Evolutionary conservation across 495 filamentous ascomycete species (phyloP), one percentile per base, ranked within the genome.

Genomic region (Tetracladium marchalianum): DNA sequence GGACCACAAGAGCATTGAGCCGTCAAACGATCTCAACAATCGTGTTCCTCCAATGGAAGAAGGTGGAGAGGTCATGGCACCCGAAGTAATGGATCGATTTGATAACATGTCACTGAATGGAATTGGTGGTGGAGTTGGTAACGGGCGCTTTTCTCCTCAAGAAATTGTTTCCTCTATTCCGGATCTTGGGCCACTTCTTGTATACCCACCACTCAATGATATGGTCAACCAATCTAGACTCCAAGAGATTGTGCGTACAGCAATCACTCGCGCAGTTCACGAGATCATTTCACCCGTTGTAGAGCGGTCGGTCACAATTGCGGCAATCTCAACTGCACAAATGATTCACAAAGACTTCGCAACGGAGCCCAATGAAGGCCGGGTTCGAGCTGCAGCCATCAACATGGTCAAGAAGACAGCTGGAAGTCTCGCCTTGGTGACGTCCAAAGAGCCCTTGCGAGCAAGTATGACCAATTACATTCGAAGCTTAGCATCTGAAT

Each of bases 231-330:
- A 81, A 42, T 73, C 67, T 39, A 71, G 80, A 48, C 70, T 97
- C 33, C 80, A 87, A 48, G 79, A 86, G 47, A 92, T 97, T 57
- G 82, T 94, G 22, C 76, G 82, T 39, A 77, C 71, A 36, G 87
- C 92, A 8, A 83, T 94, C 33, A 87, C 86, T 39, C 81, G 85
- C 41, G 89, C 92, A 9, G 80, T 97, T 44, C 78, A 84, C 31
- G 93, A 97, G 54, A 98, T 98, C 53, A 95, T 97, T 50, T 85
- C 85, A 31, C 92, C 92, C 5, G 92, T 98, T 7, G 93, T 98
- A 11, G 92, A 98, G 59, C 78, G 92, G 18, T 98, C 92, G 12
- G 89, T 98, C 15, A 95, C 93, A 0, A 97, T 98, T 61, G 92
- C 92, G 31, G 88, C 90, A 6, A 97, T 99, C 34, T 90, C 90